Percentiles rank a stretch among this genome's conserved stretches.
Evolutionary conservation across 352 stramenopile genomes (phyloP).

Genomic region (Phytophthora aleatoria): DNA sequence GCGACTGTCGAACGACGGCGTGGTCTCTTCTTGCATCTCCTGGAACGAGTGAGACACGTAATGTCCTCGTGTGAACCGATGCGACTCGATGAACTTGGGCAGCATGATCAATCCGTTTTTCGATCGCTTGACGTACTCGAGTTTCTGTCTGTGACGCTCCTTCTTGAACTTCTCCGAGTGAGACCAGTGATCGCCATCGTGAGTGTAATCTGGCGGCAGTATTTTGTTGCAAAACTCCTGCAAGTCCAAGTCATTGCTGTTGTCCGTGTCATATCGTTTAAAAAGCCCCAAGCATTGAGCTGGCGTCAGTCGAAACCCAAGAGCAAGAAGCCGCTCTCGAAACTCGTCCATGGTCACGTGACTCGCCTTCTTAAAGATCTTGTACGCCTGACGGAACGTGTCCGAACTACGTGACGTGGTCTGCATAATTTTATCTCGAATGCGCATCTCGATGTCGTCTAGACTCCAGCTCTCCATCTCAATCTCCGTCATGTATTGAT

Average conservation of each 20-base stretch:
- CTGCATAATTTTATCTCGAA: slow-evolving; percentile 85
- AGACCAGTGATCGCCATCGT: slow-evolving; percentile 78
- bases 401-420: slow-evolving; percentile 79
- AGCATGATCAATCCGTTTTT: slow-evolving; percentile 70
- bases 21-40: slow-evolving; percentile 41
- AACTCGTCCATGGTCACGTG: slow-evolving; percentile 80
- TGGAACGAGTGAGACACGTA: slow-evolving; percentile 48
- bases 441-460: slow-evolving; percentile 76
- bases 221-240: slow-evolving; percentile 83
- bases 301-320: slow-evolving; percentile 72
- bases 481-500: slow-evolving; percentile 79
- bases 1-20: slow-evolving; percentile 2
- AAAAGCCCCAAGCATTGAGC: slow-evolving; percentile 73
- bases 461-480: slow-evolving; percentile 80
- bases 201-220: slow-evolving; percentile 79
- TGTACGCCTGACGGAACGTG: slow-evolving; percentile 79
- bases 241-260: slow-evolving; percentile 81
- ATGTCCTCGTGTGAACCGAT: slow-evolving; percentile 56
- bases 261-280: slow-evolving; percentile 74
- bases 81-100: slow-evolving; percentile 62
- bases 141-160: slow-evolving; percentile 45
- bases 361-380: slow-evolving; percentile 82
- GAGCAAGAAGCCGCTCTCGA: slow-evolving; percentile 62
- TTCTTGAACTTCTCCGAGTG: slow-evolving; percentile 66
- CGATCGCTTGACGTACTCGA: slow-evolving; percentile 68